phyloP scores from a whole-genome alignment of 768 basidiomycete genomes.

The Guyanaporus albipodus region DNA sequence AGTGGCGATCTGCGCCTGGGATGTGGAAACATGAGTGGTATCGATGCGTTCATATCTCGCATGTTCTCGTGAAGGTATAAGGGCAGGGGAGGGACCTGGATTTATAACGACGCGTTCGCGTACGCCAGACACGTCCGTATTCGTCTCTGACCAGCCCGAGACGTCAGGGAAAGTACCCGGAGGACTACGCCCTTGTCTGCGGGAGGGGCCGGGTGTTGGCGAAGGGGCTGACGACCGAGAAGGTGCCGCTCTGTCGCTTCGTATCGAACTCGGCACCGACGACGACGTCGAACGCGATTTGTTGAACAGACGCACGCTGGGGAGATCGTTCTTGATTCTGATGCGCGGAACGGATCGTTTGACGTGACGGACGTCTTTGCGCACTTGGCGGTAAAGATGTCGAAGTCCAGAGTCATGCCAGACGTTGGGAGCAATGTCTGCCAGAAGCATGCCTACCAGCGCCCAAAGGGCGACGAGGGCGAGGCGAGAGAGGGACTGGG shows the following conservation, averaged over 20 bases:
- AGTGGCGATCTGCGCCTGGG: conserved; percentile 1
- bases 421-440: conserved; percentile 47
- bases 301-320: conserved; percentile 26
- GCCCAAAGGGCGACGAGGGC: conserved; percentile 52
- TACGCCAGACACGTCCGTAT: conserved; percentile 20
- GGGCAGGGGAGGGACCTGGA: conserved; percentile 24
- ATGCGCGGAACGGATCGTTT: conserved; percentile 30
- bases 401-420: conserved; percentile 42
- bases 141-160: conserved; percentile 33
- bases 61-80: conserved; percentile 26
- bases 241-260: conserved; percentile 30
- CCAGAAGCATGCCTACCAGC: conserved; percentile 47
- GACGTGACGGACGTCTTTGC: conserved; percentile 33
- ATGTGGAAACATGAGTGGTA: conserved; percentile 7
- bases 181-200: conserved; percentile 25
- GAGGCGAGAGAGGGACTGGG: conserved; percentile 47
- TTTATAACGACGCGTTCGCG: conserved; percentile 13
- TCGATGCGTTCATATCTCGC: conserved; percentile 9
- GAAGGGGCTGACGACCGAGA: conserved; percentile 22
- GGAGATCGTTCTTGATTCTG: conserved; percentile 31
- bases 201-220: conserved; percentile 15
- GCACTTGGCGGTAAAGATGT: conserved; percentile 35
- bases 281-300: conserved; percentile 16
- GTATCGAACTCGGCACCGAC: conserved; percentile 22
- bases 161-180: conserved; percentile 26